These are phyloP conservation scores for Penicillium thymicola DNA, from an alignment of 2,329 filamentous ascomycete species.

Conservation along the genomic window DNA sequence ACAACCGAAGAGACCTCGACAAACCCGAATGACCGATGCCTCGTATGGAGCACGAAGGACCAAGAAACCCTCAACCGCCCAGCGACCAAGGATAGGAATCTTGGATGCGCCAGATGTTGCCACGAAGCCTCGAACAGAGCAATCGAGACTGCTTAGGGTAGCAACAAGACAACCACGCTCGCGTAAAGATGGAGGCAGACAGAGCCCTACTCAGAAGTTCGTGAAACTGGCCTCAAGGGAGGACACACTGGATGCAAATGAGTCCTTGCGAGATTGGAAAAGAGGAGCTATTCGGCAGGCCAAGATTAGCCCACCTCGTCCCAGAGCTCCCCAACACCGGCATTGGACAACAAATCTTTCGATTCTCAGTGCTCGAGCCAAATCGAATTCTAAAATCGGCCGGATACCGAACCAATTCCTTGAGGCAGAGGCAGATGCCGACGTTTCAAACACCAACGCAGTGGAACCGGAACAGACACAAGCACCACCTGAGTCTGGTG, in stretches of 20 bases:
- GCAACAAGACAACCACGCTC: conserved; percentile 53
- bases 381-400: neutral
- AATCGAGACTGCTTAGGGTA: conserved; percentile 55
- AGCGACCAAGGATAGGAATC: conserved; percentile 44
- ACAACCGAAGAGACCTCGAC: conserved; percentile 26
- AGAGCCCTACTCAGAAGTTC: conserved; percentile 52
- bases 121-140: conserved; percentile 25
- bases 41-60: conserved; percentile 23
- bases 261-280: conserved; percentile 51
- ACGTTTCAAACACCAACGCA: conserved; percentile 2
- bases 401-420: conserved; percentile 4
- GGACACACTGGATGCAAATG: conserved; percentile 56
- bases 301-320: conserved; percentile 16
- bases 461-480: conserved; percentile 4
- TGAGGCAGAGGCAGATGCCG: neutral
- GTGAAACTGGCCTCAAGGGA: conserved; percentile 50
- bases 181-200: conserved; percentile 48
- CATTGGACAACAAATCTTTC: conserved; percentile 22
- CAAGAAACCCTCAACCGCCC: conserved; percentile 20
- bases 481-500: neutral
- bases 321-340: conserved; percentile 22
- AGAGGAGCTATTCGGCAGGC: conserved; percentile 42
- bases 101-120: conserved; percentile 48
- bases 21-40: conserved; percentile 38
- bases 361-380: conserved; percentile 14